Base-by-base conservation (phyloP, 345 rosid genomes). In the Citrus inodora region DNA sequence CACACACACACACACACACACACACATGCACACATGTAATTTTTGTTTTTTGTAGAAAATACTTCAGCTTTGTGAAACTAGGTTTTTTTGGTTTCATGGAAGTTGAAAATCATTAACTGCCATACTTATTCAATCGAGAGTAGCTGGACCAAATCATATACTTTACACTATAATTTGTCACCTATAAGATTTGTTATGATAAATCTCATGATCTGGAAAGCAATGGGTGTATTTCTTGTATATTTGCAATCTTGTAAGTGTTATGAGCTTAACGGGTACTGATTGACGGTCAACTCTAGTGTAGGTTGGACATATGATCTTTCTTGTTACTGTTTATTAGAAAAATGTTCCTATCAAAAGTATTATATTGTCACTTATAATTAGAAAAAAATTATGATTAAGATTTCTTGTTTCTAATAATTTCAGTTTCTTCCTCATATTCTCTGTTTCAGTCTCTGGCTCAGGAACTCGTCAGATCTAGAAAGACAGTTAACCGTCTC, bases 401-500 rank as follows among this genome's bases (percentile, higher is more conserved):
- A 42, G 70, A 70, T 67, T 32, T 69, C 30, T 11, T 11, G 58
- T 37, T 53, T 84, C 73, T 79, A 55, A 46, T 30, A 65, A 81
- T 35, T 66, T 71, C 51, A 27, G 33, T 70, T 51, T 9, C 6
- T 77, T 38, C 32, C 37, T 77, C 33, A 16, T 76, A 32, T 35
- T 71, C 68, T 70, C 64, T 72, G 73, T 82, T 40, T 33, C 91
- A 92, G 98, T 84, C 95, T 60, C 98, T 94, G 83, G 98, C 98
- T 64, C 90, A 87, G 80, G 98, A 94, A 78, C 85, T 94, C 75
- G 94, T 93, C 66, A 61, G 88, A 70, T 90, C 98, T 25, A 92
- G 94, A 83, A 92, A 79, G 84, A 94, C 98, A 16, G 94, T 92
- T 55, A 90, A 89, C 81, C 97, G 95, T 5, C 87, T 94, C 70